phyloP scores from a whole-genome alignment of 2,329 filamentous ascomycete species.

The Curvularia verruculosa region DNA sequence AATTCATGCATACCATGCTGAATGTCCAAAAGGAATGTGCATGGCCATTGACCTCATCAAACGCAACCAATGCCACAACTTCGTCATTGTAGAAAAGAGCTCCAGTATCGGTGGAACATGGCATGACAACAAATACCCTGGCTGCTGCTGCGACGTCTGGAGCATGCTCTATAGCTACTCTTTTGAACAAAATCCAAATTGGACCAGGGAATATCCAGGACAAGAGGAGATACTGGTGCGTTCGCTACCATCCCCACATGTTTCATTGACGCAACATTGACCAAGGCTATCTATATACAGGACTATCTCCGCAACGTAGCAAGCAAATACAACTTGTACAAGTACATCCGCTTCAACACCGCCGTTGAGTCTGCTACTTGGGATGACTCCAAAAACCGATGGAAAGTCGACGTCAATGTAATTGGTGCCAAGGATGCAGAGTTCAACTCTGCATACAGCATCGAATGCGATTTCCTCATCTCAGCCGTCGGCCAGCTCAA shows the following conservation, averaged over 20 bases:
- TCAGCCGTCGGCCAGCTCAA: slow-evolving; percentile 66
- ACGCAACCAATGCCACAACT: slow-evolving; percentile 59
- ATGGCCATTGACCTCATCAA: slow-evolving; percentile 64
- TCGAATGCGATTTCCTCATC: slow-evolving; percentile 62
- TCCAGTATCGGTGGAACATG: slow-evolving; percentile 61
- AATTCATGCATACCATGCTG: background rate
- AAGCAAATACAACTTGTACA: slow-evolving; percentile 61
- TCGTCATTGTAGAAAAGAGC: slow-evolving; percentile 64
- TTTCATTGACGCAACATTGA: background rate
- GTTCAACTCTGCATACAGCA: slow-evolving; percentile 58
- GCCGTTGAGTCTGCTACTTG: slow-evolving; percentile 60
- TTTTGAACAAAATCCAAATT: slow-evolving; percentile 65
- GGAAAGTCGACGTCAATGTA: slow-evolving; percentile 58
- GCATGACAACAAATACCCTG: slow-evolving; percentile 64
- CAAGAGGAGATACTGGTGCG: slow-evolving; percentile 64
- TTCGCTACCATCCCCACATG: background rate
- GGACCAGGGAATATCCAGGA: slow-evolving; percentile 64
- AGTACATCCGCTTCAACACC: slow-evolving; percentile 64
- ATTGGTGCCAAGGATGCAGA: slow-evolving; percentile 62
- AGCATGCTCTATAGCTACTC: slow-evolving; percentile 64
- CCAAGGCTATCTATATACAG: slow-evolving; percentile 23
- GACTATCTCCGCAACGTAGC: slow-evolving; percentile 61
- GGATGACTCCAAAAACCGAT: slow-evolving; percentile 60
- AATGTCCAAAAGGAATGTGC: slow-evolving; percentile 54
- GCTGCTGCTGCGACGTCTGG: slow-evolving; percentile 63